Evolutionary conservation across 805 yeast genomes (phyloP), one percentile per base, ranked within the genome.

Genomic region (Pichia membranifaciens): DNA sequence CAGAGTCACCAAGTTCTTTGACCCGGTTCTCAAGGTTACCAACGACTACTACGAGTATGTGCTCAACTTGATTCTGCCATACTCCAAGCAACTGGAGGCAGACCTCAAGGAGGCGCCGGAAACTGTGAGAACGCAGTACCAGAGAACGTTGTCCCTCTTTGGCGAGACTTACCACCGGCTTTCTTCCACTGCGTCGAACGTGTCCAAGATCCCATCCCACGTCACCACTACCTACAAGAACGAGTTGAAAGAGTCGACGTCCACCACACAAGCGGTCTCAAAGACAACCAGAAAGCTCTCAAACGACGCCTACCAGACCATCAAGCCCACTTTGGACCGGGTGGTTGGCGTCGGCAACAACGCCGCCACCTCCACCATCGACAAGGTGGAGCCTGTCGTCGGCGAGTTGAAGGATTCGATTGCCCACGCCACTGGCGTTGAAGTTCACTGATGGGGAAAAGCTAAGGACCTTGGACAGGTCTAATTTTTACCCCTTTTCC

Each of bases 201-300:
- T 60, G 20, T 44, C 61, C 4, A 49, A 57, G n/a, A 33, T 61
- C 5, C 66, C 68, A 10, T 51, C 58, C 2, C 68, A 68, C 47
- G 64, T 67, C 29, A 42, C 57, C n/a, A 55, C 54, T 18, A 59
- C 61, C 23, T 69, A 66, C 52, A 35, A 50, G 15, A 54, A 55
- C 16, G 69, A 67, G 49, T 54, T 55, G 44, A 53, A 56, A 13
- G 61, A 66, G 23, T 51, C 57, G 4, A 51, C 58, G 1, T 53
- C 66, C 3, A 51, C 68, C 16, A 55, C 68, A 13, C 57, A 56
- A 23, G 71, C 70, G 2, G 53, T 69, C n/a, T 63, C 66, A 2
- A 63, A 66, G 41, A 63, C 73, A 16, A 63, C 72, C 20, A 59
- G 65, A 50, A 60, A 63, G 44, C 59, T 69, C 35, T 66, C 72